Evolutionary conservation across 2,329 filamentous ascomycete genomes (phyloP).

Genomic region (Neonectria magnoliae): DNA sequence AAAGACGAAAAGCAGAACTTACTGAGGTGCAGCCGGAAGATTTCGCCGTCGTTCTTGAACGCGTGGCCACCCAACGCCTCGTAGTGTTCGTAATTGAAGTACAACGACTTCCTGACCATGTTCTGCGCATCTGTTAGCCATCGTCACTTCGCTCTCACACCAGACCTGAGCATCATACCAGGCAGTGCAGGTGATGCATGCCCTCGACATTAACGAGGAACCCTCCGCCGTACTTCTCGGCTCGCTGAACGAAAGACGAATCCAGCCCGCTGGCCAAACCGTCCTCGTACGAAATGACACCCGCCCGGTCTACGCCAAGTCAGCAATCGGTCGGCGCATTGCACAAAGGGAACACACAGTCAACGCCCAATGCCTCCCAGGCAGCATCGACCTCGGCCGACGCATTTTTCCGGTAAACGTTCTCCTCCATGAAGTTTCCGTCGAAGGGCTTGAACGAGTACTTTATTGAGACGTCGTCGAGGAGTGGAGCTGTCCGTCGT

Average conservation of each 20-base stretch:
- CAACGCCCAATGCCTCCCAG: conserved; percentile 57
- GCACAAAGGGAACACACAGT: conserved; percentile 52
- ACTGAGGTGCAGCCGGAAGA: conserved; percentile 68
- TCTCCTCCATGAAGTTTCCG: conserved; percentile 64
- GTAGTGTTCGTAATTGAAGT: conserved; percentile 70
- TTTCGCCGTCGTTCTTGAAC: conserved; percentile 64
- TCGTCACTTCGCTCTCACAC: rapidly evolving
- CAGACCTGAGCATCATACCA: conserved; percentile 49
- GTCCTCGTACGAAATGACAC: conserved; percentile 60
- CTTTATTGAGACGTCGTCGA: conserved; percentile 46
- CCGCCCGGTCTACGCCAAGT: conserved; percentile 51
- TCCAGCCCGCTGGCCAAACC: conserved; percentile 62
- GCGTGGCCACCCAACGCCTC: conserved; percentile 58
- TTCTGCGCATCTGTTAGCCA: conserved; percentile 52
- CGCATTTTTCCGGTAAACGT: conserved; percentile 60
- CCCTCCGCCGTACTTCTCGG: conserved; percentile 65
- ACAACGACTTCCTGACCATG: conserved; percentile 65
- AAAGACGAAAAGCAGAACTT: conserved; percentile 41
- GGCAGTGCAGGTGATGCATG: conserved; percentile 66
- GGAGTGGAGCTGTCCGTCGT: conserved; percentile 44
- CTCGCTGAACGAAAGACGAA: conserved; percentile 64
- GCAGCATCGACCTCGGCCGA: conserved; percentile 66
- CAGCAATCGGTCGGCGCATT: background rate
- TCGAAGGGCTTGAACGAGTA: conserved; percentile 58
- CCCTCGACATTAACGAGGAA: conserved; percentile 68